Evolutionary conservation across 768 basidiomycete species (phyloP).

Genomic region (Pisolithus microcarpus): DNA sequence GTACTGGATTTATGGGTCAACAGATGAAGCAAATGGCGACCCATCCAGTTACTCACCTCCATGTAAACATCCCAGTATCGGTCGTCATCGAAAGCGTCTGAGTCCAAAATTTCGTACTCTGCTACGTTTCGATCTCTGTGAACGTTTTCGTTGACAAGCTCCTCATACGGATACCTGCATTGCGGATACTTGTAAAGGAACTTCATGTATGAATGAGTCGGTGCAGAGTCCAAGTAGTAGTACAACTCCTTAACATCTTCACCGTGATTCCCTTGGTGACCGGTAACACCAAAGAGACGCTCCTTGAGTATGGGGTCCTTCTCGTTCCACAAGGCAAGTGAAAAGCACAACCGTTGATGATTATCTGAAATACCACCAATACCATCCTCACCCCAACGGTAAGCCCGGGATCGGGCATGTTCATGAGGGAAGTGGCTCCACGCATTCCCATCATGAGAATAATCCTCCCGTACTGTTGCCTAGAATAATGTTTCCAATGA

Average conservation of each 20-base stretch:
- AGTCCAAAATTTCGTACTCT: conserved; percentile 93
- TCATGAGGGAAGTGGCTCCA: conserved; percentile 95
- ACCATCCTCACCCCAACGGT: conserved; percentile 99
- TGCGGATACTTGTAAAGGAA: conserved; percentile 99
- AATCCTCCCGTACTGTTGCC: conserved; percentile 99
- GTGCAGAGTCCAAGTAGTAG: conserved; percentile 97
- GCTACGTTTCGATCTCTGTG: conserved; percentile 76
- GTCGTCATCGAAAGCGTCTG: conserved; percentile 85
- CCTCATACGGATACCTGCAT: conserved; percentile 85
- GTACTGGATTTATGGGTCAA: conserved; percentile 48
- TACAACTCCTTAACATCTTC: conserved; percentile 99
- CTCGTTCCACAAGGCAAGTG: conserved; percentile 90
- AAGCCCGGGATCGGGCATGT: conserved; percentile 87
- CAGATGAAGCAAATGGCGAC: conserved; percentile 4
- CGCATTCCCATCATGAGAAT: conserved; percentile 92
- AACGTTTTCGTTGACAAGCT: conserved; percentile 80
- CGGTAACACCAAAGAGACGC: conserved; percentile 91
- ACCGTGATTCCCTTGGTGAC: conserved; percentile 97
- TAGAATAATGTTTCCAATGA: conserved; percentile 21
- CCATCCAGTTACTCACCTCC: conserved; percentile 52
- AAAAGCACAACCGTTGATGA: conserved; percentile 89
- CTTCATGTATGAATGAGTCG: conserved; percentile 99
- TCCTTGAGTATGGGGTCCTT: conserved; percentile 94
- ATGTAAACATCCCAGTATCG: conserved; percentile 98
- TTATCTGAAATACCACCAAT: conserved; percentile 97